These are phyloP conservation scores for Metschnikowia gelsemii DNA, from an alignment of 805 yeast genomes.

Conservation along the genomic window DNA sequence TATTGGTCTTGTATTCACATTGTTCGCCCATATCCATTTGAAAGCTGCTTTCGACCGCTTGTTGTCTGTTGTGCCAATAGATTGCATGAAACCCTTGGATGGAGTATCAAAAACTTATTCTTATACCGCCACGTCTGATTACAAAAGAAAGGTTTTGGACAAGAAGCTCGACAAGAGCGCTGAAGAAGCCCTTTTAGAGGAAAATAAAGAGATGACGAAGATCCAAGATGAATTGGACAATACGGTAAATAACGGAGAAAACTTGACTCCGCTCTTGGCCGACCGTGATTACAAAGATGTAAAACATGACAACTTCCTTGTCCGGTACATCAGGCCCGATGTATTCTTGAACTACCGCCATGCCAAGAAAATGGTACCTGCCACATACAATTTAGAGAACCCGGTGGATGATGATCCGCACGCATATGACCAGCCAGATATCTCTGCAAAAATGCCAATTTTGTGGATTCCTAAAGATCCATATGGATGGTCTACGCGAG, in stretches of 20 bases:
- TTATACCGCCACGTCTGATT: constrained; percentile 37
- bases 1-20: constrained; percentile 61
- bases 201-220: constrained; percentile 21
- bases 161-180: constrained; percentile 13
- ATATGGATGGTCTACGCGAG: constrained; percentile 69
- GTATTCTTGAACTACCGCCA: constrained; percentile 49
- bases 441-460: constrained; percentile 64
- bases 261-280: constrained; percentile 60
- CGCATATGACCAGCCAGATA: constrained; percentile 79
- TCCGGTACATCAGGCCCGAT: constrained; percentile 57
- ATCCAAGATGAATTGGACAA: constrained; percentile 24
- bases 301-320: constrained; percentile 42
- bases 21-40: constrained; percentile 65
- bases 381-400: constrained; percentile 35
- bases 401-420: constrained; percentile 49
- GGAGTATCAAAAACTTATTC: constrained; percentile 68
- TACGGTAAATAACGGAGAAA: constrained; percentile 16
- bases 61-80: constrained; percentile 59
- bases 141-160: constrained; percentile 32
- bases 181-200: constrained; percentile 18
- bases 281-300: constrained; percentile 55
- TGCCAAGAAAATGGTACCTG: constrained; percentile 36
- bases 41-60: constrained; percentile 62
- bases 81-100: constrained; percentile 74
- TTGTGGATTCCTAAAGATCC: constrained; percentile 93